Conservation (phyloP, 2,329 filamentous ascomycete genomes). For the Fusarium algeriense region DNA sequence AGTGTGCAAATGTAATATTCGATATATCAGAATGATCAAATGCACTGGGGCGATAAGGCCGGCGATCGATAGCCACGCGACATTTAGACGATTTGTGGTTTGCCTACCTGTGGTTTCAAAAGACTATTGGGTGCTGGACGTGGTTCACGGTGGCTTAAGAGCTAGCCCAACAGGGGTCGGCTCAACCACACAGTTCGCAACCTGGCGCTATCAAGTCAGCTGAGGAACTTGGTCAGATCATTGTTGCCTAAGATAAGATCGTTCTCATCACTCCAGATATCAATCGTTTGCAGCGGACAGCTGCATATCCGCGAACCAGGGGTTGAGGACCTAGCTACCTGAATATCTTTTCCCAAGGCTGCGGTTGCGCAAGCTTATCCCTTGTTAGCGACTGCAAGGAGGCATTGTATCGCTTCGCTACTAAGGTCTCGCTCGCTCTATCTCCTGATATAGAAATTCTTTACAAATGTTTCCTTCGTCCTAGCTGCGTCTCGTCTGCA, state of each 20-base stretch:
- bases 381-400: slow-evolving; percentile 35
- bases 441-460: background rate
- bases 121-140: slow-evolving; percentile 25
- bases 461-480: background rate
- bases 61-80: slow-evolving; percentile 16
- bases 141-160: slow-evolving; percentile 19
- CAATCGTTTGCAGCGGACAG: slow-evolving; percentile 30
- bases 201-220: slow-evolving; percentile 3
- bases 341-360: slow-evolving; percentile 29
- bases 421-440: background rate
- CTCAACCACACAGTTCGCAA: background rate
- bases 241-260: background rate
- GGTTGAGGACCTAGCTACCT: slow-evolving; percentile 10
- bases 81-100: slow-evolving; percentile 15
- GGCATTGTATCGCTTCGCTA: slow-evolving; percentile 18
- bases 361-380: slow-evolving; percentile 34
- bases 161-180: slow-evolving; percentile 22
- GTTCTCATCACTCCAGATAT: slow-evolving; percentile 7
- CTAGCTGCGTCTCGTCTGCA: background rate
- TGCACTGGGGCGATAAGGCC: background rate
- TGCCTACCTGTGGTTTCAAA: slow-evolving; percentile 10
- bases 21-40: slow-evolving; percentile 19
- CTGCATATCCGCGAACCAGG: slow-evolving; percentile 43
- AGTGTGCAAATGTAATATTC: background rate
- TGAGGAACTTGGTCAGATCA: slow-evolving; percentile 20